Evolutionary conservation across 352 stramenopile genomes (phyloP).

Genomic region (Elongisporangium senticosum): DNA sequence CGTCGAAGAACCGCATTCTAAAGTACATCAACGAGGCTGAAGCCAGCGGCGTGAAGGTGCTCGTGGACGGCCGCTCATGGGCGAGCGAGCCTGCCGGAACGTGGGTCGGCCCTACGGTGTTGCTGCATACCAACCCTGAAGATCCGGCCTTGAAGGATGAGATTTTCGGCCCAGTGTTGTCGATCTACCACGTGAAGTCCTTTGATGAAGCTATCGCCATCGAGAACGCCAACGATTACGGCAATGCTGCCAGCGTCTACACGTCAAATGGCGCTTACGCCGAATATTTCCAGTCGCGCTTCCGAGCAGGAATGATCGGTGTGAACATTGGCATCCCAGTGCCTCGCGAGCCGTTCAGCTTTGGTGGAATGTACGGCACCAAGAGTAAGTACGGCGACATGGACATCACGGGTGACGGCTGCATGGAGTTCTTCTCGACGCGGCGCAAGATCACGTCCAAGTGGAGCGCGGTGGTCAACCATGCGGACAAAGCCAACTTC

Average conservation of each 20-base stretch:
- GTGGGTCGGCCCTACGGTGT: conserved; percentile 96
- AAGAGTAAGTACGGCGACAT: conserved; percentile 97
- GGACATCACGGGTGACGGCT: conserved; percentile 97
- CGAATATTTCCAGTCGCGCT: conserved; percentile 92
- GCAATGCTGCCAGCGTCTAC: conserved; percentile 97
- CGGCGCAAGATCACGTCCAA: conserved; percentile 96
- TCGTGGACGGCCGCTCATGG: conserved; percentile 91
- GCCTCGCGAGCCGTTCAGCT: conserved; percentile 94
- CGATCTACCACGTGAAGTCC: conserved; percentile 69
- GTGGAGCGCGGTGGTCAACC: conserved; percentile 70
- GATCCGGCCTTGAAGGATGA: conserved; percentile 93
- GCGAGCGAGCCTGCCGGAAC: conserved; percentile 41
- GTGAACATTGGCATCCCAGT: conserved; percentile 97
- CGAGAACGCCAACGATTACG: conserved; percentile 96
- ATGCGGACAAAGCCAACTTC: conserved; percentile 61
- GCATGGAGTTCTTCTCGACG: conserved; percentile 97
- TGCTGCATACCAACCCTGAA: conserved; percentile 85
- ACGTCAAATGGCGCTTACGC: conserved; percentile 91
- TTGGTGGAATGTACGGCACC: conserved; percentile 96
- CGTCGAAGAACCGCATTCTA: conserved; percentile 89
- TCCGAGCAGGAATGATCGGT: conserved; percentile 93
- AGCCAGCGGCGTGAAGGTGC: conserved; percentile 70
- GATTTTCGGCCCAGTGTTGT: conserved; percentile 98
- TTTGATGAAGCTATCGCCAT: conserved; percentile 94
- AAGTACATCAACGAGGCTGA: conserved; percentile 92